Evolutionary conservation across 192 early-diverging fungal species (phyloP), one percentile per base, ranked within the genome.

Genomic region (Pilobolus umbonatus): DNA sequence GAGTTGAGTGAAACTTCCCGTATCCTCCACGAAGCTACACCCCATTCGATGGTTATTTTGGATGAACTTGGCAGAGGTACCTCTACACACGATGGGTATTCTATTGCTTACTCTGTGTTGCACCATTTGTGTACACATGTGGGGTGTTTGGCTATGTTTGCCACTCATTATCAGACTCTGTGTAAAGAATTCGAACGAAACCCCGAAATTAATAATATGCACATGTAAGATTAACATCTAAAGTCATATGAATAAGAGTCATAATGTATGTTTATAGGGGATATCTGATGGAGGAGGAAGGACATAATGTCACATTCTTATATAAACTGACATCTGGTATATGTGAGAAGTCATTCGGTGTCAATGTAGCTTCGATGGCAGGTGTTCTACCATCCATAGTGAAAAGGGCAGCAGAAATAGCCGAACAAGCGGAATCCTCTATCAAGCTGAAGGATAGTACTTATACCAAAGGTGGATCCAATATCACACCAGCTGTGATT

Each of bases 11-110:
- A 99, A 73, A 98, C 98, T 0, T 86, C 89, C 29, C 89, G 85
- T 45, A 97, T 99, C 58, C 63, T 99, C 48, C 78, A 84, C 30
- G 88, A 98, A 62, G 95, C 98, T 0, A 95, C 95, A 5, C 86
- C 85, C 2, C 76, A 80, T 0, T 95, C 92, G 7, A 81, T 98
- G 57, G 95, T 97, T 4, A 94, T 98, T 58, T 69, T 99, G 42
- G 98, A 99, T 72, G 95, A 99, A 77, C 81, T 99, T 25, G 98
- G 98, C 55, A 82, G 98, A 31, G 98, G 95, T 5, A 99, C 98
- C 3, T 88, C 84, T 61, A 99, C 98, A 0, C 91, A 90, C 75
- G 95, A 99, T 72, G 98, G 97, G 30, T 89, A 93, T 67, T 91
- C 98, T 4, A 94, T 99, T 58, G 98, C 98, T 0, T 94, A 85